These are phyloP conservation scores for Venturia carpophila DNA, from an alignment of 2,329 filamentous ascomycete genomes.

Conservation along the genomic window DNA sequence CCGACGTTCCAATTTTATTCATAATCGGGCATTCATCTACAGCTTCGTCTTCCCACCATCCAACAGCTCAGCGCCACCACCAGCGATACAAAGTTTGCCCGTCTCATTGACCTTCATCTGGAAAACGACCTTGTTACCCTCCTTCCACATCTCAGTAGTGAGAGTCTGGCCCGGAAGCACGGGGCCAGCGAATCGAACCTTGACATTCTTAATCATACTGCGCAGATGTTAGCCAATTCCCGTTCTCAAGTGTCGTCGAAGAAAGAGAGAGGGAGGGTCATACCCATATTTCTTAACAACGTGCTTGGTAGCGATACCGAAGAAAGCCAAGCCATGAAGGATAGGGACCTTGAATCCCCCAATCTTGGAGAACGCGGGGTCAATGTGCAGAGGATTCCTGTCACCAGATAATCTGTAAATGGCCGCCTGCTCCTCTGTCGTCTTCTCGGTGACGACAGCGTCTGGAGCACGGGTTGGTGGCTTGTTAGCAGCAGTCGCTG, in stretches of 20 bases:
- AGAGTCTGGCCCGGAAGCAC: conserved; percentile 83
- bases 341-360: conserved; percentile 94
- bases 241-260: too few species aligned
- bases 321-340: conserved; percentile 91
- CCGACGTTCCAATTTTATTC: background rate
- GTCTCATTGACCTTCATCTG: conserved; percentile 88
- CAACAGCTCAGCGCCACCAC: conserved; percentile 70
- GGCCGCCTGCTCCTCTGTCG: conserved; percentile 83
- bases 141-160: conserved; percentile 91
- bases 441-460: conserved; percentile 74
- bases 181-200: conserved; percentile 81
- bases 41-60: conserved; percentile 32
- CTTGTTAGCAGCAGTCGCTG: conserved; percentile 70
- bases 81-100: conserved; percentile 77
- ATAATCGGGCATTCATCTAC: conserved; percentile 7
- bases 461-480: conserved; percentile 72
- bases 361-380: conserved; percentile 87
- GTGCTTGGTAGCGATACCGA: conserved; percentile 86
- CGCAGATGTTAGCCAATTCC: conserved; percentile 40
- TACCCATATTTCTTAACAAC: conserved; percentile 72
- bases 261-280: too few species aligned
- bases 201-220: conserved; percentile 76
- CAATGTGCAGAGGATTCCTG: conserved; percentile 92
- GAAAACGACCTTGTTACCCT: conserved; percentile 70
- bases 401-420: conserved; percentile 91